phyloP scores from a whole-genome alignment of 2,329 filamentous ascomycete species.

The Colletotrichum filicis region DNA sequence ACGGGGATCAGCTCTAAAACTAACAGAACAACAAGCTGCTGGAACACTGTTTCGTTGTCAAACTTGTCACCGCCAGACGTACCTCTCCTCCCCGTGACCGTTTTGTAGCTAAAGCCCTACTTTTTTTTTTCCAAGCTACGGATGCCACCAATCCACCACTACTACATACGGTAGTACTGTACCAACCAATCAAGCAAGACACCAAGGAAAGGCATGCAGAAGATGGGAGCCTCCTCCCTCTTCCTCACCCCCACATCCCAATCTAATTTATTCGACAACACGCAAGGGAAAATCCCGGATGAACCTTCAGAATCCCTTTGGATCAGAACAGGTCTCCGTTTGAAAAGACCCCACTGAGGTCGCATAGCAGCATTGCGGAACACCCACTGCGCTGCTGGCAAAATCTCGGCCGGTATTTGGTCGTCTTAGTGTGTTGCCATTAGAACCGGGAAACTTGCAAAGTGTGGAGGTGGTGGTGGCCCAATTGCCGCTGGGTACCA shows the following conservation, averaged over 20 bases:
- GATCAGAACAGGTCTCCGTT: neutral
- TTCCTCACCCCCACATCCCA: neutral
- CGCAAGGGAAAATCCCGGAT: neutral
- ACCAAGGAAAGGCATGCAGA: neutral
- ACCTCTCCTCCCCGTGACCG: neutral
- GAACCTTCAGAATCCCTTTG: conserved; percentile 8
- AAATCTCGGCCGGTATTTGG: conserved; percentile 11
- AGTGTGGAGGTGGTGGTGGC: neutral
- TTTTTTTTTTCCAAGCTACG: too few relatives aligned
- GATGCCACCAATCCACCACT: too few relatives aligned
- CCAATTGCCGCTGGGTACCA: neutral
- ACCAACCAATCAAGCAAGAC: too few relatives aligned
- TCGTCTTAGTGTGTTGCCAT: neutral
- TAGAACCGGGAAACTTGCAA: neutral
- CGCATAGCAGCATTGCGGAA: neutral
- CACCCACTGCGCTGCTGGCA: neutral
- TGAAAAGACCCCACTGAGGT: neutral
- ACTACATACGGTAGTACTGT: neutral
- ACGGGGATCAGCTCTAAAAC: conserved; percentile 10
- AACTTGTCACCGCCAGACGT: neutral
- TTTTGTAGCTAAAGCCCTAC: neutral
- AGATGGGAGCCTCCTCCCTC: neutral
- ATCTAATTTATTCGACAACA: neutral
- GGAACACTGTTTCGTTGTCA: neutral
- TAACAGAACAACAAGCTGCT: neutral